These are phyloP conservation scores for Lizonia empirigonia DNA, from an alignment of 2,329 filamentous ascomycete species.

Conservation along the genomic window DNA sequence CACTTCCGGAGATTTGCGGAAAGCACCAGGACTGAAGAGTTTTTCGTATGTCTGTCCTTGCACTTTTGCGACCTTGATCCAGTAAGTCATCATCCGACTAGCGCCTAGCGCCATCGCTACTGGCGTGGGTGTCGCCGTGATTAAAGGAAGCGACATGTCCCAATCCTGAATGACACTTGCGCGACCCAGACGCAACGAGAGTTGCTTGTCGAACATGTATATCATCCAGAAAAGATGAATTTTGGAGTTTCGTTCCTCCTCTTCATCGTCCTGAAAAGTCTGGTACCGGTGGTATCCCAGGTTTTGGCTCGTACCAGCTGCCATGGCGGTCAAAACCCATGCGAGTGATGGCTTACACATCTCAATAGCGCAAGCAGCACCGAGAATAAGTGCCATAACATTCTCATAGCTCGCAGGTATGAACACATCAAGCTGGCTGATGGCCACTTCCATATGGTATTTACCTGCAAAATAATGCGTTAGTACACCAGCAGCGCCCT, in stretches of 20 bases:
- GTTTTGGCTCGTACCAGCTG: constrained; percentile 39
- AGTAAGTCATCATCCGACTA: constrained; percentile 38
- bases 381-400: constrained; percentile 42
- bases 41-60: constrained; percentile 47
- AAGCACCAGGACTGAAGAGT: constrained; percentile 46
- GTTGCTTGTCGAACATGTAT: constrained; percentile 48
- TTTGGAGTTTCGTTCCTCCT: constrained; percentile 37
- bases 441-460: constrained; percentile 51
- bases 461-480: constrained; percentile 32
- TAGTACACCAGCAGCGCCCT: not conserved
- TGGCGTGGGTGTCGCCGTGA: constrained; percentile 11
- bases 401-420: constrained; percentile 46
- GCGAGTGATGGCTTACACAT: constrained; percentile 45
- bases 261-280: constrained; percentile 41
- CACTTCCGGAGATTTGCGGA: constrained; percentile 32
- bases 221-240: constrained; percentile 47
- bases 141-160: constrained; percentile 43
- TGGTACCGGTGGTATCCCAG: constrained; percentile 47
- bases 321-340: constrained; percentile 40
- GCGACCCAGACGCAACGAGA: constrained; percentile 47
- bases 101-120: constrained; percentile 14
- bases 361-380: constrained; percentile 41
- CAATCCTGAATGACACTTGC: constrained; percentile 48
- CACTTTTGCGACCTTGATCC: constrained; percentile 42
- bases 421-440: constrained; percentile 43